A percentile compares a stretch with the other conserved stretches of the same genome.
phyloP scores from a whole-genome alignment of 179 eudicot species.

The Amaranthus tricolor region DNA sequence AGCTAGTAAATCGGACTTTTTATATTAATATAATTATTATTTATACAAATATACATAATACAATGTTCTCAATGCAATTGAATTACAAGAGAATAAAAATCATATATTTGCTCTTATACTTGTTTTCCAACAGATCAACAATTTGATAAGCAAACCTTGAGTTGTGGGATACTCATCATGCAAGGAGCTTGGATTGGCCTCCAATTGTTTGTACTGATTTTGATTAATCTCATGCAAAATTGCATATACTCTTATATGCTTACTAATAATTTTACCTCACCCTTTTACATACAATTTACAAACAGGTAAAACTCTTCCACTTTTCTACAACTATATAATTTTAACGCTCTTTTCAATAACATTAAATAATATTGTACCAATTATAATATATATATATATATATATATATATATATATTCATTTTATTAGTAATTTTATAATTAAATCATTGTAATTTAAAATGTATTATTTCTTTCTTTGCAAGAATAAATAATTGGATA shows the following conservation, averaged over 20 bases:
- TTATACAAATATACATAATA: neutral
- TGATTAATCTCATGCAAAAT: constrained; percentile 14
- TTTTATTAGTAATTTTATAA: too few species aligned
- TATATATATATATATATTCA: too few species aligned
- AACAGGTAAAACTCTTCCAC: constrained; percentile 8
- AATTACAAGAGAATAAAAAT: neutral
- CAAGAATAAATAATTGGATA: neutral
- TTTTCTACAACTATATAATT: neutral
- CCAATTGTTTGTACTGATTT: constrained; percentile 11
- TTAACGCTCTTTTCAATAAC: neutral
- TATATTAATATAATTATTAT: neutral
- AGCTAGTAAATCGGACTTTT: neutral
- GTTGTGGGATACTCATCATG: constrained; percentile 11
- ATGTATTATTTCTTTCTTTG: neutral
- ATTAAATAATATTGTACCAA: neutral
- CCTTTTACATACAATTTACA: neutral
- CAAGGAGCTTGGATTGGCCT: constrained; percentile 16
- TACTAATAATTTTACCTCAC: constrained; percentile 13
- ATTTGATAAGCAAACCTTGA: neutral
- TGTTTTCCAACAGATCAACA: constrained; percentile 6
- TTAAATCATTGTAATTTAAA: too few species aligned
- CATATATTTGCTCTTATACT: neutral
- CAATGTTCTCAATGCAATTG: neutral
- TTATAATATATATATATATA: too few species aligned
- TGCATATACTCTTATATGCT: neutral